Conservation (phyloP, 805 yeast species). For the Lachancea thermotolerans region DNA sequence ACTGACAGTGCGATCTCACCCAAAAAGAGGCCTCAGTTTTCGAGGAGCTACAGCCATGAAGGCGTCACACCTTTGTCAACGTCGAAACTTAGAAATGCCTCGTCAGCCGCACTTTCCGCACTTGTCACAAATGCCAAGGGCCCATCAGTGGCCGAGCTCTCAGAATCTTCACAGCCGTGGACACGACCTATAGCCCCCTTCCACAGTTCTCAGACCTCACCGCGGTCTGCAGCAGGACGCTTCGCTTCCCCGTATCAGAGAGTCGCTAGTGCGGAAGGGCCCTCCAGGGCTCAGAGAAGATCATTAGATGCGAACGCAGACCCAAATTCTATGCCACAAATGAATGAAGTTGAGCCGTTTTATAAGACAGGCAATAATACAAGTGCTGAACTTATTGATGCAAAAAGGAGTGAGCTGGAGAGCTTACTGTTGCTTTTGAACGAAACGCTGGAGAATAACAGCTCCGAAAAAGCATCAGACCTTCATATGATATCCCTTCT, state of each 20-base stretch:
- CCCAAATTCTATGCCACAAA: background rate
- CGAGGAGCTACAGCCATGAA: conserved; percentile 8
- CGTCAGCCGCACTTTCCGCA: conserved; percentile 36
- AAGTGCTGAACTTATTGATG: conserved; percentile 14
- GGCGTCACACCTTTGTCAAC: conserved; percentile 17
- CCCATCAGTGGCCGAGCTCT: background rate
- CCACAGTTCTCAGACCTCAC: background rate
- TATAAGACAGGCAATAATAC: conserved; percentile 8
- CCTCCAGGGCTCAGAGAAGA: background rate
- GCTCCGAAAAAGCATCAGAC: conserved; percentile 25
- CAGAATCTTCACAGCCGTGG: background rate
- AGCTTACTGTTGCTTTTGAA: conserved; percentile 25
- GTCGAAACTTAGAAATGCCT: conserved; percentile 29
- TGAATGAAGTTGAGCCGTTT: background rate
- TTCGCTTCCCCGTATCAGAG: background rate
- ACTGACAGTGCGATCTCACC: background rate
- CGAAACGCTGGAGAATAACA: conserved; percentile 29
- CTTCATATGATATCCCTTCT: conserved; percentile 29
- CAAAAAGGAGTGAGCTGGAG: conserved; percentile 26
- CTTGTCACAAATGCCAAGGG: conserved; percentile 19
- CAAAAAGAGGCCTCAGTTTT: background rate
- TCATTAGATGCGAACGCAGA: background rate
- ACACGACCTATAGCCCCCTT: conserved; percentile 2
- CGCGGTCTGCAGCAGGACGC: background rate
- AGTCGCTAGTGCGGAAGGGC: background rate